Evolutionary conservation across 2,329 filamentous ascomycete genomes (phyloP).

Genomic region (Venturia effusa): DNA sequence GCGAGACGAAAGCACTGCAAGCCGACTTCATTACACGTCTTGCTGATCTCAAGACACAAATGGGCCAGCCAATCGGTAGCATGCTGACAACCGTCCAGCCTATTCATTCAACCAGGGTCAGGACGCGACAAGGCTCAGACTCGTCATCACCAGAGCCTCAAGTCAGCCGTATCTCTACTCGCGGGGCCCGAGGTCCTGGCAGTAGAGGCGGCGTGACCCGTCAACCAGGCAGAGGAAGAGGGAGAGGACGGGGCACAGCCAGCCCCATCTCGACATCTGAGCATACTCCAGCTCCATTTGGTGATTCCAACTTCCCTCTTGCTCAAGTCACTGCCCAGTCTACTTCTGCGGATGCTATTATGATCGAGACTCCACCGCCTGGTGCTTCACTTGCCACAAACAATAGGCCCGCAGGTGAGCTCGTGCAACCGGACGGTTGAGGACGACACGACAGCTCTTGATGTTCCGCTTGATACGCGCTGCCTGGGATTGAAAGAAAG

Average conservation of each 20-base stretch:
- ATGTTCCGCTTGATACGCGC: not conserved
- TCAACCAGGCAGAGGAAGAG: not conserved
- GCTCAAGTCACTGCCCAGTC: not conserved
- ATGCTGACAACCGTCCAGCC: not conserved
- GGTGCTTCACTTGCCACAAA: not conserved
- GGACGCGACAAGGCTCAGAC: not conserved
- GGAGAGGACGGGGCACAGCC: not conserved
- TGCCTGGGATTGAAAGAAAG: not conserved
- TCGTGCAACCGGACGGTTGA: not conserved
- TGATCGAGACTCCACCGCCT: not conserved
- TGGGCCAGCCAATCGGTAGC: not conserved
- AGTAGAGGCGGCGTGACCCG: not conserved
- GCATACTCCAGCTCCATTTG: not conserved
- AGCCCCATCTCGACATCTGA: not conserved
- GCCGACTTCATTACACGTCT: conserved; percentile 2
- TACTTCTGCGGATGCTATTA: not conserved
- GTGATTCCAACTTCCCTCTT: not conserved
- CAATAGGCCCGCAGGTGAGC: not conserved
- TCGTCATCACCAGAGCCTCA: not conserved
- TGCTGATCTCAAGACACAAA: not conserved
- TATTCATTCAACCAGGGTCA: not conserved
- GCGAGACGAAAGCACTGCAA: conserved; percentile 10
- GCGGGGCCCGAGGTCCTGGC: not conserved
- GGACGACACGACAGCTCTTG: not conserved
- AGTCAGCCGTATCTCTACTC: not conserved